A percentile compares a stretch with the other conserved stretches of the same genome.
These are phyloP conservation scores for Amaranthus hypochondriacus DNA, from an alignment of 148 eudicot genomes.

Conservation along the genomic window DNA sequence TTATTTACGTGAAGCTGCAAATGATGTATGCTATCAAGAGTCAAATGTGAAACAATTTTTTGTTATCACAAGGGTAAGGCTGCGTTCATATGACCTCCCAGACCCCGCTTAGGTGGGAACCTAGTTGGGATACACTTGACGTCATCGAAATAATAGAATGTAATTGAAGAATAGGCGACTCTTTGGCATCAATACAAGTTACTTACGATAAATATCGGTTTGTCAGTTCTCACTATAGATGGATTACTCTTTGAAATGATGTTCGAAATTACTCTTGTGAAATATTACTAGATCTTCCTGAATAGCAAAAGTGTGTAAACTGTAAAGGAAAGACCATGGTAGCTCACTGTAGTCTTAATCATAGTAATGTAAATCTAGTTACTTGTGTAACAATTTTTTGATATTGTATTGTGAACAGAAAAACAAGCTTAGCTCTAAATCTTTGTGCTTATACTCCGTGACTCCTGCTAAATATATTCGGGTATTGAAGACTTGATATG, in stretches of 20 bases:
- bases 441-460: background rate
- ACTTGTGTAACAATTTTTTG: background rate
- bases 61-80: too few species aligned
- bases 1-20: too few species aligned
- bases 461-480: background rate
- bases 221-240: background rate
- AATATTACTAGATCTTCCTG: background rate
- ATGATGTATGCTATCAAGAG: too few species aligned
- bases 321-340: background rate
- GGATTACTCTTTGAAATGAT: background rate
- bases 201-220: background rate
- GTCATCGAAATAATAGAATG: too few species aligned
- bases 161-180: too few species aligned
- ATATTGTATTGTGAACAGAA: background rate
- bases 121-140: too few species aligned
- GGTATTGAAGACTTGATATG: background rate
- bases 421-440: background rate
- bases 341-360: background rate
- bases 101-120: too few species aligned
- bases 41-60: too few species aligned
- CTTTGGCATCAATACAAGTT: background rate
- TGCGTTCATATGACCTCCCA: too few species aligned
- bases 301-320: background rate
- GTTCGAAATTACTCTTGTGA: background rate
- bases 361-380: background rate